Evolutionary conservation across 352 stramenopile species (phyloP), one percentile per base, ranked within the genome.

Genomic region (Hyphochytrium catenoides): DNA sequence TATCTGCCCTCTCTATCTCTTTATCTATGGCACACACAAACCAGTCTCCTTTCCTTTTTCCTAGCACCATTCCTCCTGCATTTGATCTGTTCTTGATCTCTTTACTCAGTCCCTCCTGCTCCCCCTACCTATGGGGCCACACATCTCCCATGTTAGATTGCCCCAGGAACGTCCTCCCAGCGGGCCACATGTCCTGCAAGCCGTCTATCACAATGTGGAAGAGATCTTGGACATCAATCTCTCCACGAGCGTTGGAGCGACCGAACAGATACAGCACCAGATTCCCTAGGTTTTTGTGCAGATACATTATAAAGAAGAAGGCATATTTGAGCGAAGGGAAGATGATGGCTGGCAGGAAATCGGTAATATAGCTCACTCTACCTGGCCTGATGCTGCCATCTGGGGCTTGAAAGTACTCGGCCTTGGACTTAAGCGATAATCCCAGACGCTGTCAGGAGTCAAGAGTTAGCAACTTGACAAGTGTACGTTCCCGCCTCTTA

Each of bases 71-170:
- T 19, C 16, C 18, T 9, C 45, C 59, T 18, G n/a, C n/a, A n/a
- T n/a, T n/a, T n/a, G n/a, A n/a, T n/a, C n/a, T n/a, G n/a, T n/a
- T n/a, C n/a, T n/a, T n/a, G n/a, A n/a, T n/a, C n/a, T n/a, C n/a
- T n/a, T n/a, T n/a, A n/a, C n/a, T n/a, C n/a, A n/a, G 20, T 25
- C 25, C 41, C 48, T 15, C 33, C 33, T 27, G 22, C 12, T 39
- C 34, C 17, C 37, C 17, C 19, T 57, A 69, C 64, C 56, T 57
- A 25, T 82, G 51, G 31, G 66, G 50, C 70, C 70, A 85, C 17
- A 84, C 65, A 30, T 85, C 70, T 2, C 70, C 70, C 70, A 85
- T 85, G 35, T 74, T 76, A 20, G 62, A 50, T 4, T 58, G 63
- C 6, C 46, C 61, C 39, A 85, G 57, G 2, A 49, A 48, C n/a